Percentiles rank a stretch among this genome's conserved stretches.
These are phyloP conservation scores for Talinum fruticosum DNA, from an alignment of 148 eudicot species.

Conservation along the genomic window DNA sequence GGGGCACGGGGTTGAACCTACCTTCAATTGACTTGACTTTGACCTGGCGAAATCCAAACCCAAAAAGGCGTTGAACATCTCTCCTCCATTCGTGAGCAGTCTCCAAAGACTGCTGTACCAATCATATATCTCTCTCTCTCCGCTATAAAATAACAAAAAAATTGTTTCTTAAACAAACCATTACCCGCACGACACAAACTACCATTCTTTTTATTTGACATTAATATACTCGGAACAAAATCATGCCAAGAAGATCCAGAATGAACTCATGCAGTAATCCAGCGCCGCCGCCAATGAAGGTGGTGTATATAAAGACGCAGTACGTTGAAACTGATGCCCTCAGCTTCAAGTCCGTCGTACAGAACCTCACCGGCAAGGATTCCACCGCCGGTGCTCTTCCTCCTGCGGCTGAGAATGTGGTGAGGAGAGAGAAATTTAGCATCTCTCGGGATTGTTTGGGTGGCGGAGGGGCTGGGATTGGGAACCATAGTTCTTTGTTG, in stretches of 20 bases:
- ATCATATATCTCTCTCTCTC: not conserved
- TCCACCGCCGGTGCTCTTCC: slow-evolving; percentile 13
- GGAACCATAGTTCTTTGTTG: slow-evolving; percentile 16
- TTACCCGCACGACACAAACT: no score
- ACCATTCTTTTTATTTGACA: no score
- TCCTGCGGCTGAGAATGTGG: not conserved
- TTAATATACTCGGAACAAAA: not conserved
- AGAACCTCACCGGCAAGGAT: slow-evolving; percentile 72
- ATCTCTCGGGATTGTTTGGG: not conserved
- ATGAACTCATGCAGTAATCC: no score
- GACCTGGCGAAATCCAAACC: not conserved
- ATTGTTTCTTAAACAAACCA: no score
- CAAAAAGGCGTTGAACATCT: slow-evolving; percentile 8
- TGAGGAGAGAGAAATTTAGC: not conserved
- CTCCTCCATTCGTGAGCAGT: slow-evolving; percentile 13
- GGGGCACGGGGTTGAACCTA: not conserved
- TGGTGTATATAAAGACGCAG: slow-evolving; percentile 64
- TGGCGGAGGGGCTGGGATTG: not conserved
- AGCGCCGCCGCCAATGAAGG: slow-evolving; percentile 40
- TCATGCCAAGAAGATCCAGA: not conserved
- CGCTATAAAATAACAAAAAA: no score
- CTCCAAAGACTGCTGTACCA: slow-evolving; percentile 30
- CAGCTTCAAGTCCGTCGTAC: slow-evolving; percentile 81
- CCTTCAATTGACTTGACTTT: not conserved
- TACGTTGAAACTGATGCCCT: slow-evolving; percentile 66